Conservation (phyloP, 75 land plant genomes). For the Gnetum montanum region DNA sequence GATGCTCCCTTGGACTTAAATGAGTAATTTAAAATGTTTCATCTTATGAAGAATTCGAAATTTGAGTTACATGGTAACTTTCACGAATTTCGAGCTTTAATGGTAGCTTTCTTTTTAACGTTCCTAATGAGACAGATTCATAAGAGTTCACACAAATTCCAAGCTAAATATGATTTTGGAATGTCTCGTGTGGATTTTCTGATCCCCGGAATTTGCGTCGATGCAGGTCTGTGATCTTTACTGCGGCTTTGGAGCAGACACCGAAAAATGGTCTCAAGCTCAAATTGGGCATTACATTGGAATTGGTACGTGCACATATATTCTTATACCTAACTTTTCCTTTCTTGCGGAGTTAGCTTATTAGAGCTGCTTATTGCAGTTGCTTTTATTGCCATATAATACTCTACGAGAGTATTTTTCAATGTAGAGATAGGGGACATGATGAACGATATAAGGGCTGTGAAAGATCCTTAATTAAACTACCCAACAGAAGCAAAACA, state of each 20-base stretch:
- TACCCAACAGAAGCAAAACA: too few species aligned
- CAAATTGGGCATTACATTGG: slow-evolving; percentile 38
- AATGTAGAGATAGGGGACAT: too few species aligned
- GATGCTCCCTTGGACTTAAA: neutral
- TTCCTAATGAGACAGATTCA: neutral
- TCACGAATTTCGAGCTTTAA: neutral
- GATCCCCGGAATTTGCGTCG: neutral
- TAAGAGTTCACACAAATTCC: neutral
- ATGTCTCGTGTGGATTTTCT: neutral
- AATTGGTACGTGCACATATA: slow-evolving; percentile 17
- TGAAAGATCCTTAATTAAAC: too few species aligned
- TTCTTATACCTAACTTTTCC: neutral
- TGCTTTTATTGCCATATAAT: too few species aligned
- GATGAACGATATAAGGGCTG: too few species aligned
- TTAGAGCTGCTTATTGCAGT: too few species aligned
- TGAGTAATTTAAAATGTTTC: neutral
- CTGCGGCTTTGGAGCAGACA: slow-evolving; percentile 41
- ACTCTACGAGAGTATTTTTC: too few species aligned
- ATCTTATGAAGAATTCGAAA: neutral
- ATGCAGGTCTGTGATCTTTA: slow-evolving; percentile 44
- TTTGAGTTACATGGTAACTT: neutral
- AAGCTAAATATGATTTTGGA: neutral
- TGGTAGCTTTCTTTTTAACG: neutral
- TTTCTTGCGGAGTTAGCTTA: neutral
- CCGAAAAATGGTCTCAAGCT: slow-evolving; percentile 38